Base-by-base conservation (phyloP, 169 alveolate genomes). In the Haemoproteus tartakovskyi region DNA sequence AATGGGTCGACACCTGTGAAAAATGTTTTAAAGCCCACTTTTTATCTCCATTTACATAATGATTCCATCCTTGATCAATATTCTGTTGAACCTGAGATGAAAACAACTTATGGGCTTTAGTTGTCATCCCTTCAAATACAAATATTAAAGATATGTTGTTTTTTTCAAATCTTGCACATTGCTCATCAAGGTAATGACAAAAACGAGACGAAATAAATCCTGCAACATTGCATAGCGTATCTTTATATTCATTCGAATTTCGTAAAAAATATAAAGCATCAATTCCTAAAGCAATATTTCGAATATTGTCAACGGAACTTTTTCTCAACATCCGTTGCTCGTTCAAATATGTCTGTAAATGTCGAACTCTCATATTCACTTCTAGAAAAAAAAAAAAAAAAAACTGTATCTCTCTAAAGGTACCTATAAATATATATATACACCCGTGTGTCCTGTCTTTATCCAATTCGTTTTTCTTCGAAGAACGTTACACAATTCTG, bases 301-400 rank as follows among this genome's bases (percentile, higher is more conserved):
- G 40, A 27, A 70, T 70, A 9, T 27, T 46, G n/a, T 70, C 84
- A 4, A 43, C 8, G 0, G 57, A 9, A 57, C 84, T 70, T 36
- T 45, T 70, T 18, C 84, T 85, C 45, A 88, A 62, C 38, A 86
- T 43, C 19, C 78, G 60, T 47, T 85, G 81, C 61, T 88, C 93
- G 1, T 86, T 62, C 54, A 88, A 74, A 46, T 81, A 88, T 8
- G 64, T 78, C 63, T 81, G 86, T 37, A 88, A 52, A 6, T 80
- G 78, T 40, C 93, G 52, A n/a, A 88, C 93, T 56, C 93, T 48
- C 93, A 88, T 88, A 14, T 85, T 85, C 6, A 29, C 21, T 52
- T 52, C 60, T 48, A 48, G 21, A 9, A 22, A 48, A 18, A 43
- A 43, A 43, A 6, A 43, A 43, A 43, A 5, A 48, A 48, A 48